Percentiles rank a stretch among this genome's conserved stretches.
Evolutionary conservation across 2,329 filamentous ascomycete genomes (phyloP).

Genomic region (Pseudopithomyces chartarum): DNA sequence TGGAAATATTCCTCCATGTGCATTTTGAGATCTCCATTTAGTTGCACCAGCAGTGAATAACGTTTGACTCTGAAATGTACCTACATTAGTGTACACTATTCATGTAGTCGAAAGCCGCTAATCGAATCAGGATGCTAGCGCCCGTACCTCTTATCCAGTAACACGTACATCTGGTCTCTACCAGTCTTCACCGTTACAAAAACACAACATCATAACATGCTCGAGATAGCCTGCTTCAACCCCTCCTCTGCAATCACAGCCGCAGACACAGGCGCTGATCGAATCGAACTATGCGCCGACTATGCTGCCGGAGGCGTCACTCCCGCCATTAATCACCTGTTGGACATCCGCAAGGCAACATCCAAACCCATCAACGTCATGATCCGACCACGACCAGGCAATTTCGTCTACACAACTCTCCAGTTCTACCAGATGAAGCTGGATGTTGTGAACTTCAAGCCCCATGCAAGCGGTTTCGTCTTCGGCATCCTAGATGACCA

Average conservation of each 20-base stretch:
- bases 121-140: no score
- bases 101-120: no score
- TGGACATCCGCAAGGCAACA: constrained; percentile 27
- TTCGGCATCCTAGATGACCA: constrained; percentile 53
- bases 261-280: constrained; percentile 49
- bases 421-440: constrained; percentile 54
- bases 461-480: constrained; percentile 55
- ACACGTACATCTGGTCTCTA: no score
- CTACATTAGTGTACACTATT: no score
- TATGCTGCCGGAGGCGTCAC: constrained; percentile 51
- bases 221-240: constrained; percentile 59
- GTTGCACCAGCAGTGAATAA: no score
- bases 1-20: no score
- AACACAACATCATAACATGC: constrained; percentile 21
- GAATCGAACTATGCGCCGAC: constrained; percentile 57
- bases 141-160: no score
- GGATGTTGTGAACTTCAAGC: constrained; percentile 45
- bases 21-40: no score
- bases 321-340: constrained; percentile 35
- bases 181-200: no score
- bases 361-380: constrained; percentile 56
- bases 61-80: no score
- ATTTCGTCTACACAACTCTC: constrained; percentile 50
- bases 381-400: constrained; percentile 56
- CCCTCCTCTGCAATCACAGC: constrained; percentile 50